A percentile compares a stretch with the other conserved stretches of the same genome.
Conservation (phyloP, 139 green algal species). For the Asterochloris sp. region DNA sequence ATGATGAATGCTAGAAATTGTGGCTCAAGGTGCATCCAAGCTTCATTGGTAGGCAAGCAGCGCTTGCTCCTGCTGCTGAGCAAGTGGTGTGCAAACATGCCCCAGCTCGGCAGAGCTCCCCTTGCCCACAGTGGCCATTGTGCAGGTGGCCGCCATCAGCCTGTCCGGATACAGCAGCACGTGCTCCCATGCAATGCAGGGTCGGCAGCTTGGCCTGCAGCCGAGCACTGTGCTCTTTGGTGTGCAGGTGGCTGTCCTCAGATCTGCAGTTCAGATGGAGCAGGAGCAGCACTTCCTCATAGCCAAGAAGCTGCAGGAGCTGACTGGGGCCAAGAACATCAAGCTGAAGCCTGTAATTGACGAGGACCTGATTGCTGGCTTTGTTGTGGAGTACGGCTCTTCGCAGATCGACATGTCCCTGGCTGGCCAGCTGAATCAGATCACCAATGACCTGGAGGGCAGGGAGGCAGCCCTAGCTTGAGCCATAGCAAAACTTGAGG, state of each 20-base stretch:
- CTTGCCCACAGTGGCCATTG: too few relatives aligned
- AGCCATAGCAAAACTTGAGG: too few relatives aligned
- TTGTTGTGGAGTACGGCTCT: slow-evolving; percentile 93
- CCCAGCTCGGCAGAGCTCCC: too few relatives aligned
- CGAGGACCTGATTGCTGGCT: slow-evolving; percentile 89
- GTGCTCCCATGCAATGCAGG: not conserved
- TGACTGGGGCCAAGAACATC: slow-evolving; percentile 98
- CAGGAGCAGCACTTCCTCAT: slow-evolving; percentile 99
- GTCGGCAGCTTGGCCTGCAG: not conserved
- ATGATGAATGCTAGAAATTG: too few relatives aligned
- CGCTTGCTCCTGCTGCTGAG: too few relatives aligned
- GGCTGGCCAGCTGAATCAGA: slow-evolving; percentile 84
- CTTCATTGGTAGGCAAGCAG: too few relatives aligned
- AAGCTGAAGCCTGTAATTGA: slow-evolving; percentile 98
- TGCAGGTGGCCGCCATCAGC: too few relatives aligned
- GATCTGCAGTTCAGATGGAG: slow-evolving; percentile 94
- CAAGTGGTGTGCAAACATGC: too few relatives aligned
- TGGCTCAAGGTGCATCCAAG: too few relatives aligned
- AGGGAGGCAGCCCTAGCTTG: not conserved
- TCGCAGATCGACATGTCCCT: slow-evolving; percentile 95
- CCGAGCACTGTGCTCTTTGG: not conserved
- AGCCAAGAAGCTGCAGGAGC: slow-evolving; percentile 99
- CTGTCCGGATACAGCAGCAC: not conserved
- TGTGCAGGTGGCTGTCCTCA: slow-evolving; percentile 82
- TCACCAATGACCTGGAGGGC: slow-evolving; percentile 39